These are phyloP conservation scores for Cochlearia excelsa DNA, from an alignment of 345 rosid species.

Conservation along the genomic window DNA sequence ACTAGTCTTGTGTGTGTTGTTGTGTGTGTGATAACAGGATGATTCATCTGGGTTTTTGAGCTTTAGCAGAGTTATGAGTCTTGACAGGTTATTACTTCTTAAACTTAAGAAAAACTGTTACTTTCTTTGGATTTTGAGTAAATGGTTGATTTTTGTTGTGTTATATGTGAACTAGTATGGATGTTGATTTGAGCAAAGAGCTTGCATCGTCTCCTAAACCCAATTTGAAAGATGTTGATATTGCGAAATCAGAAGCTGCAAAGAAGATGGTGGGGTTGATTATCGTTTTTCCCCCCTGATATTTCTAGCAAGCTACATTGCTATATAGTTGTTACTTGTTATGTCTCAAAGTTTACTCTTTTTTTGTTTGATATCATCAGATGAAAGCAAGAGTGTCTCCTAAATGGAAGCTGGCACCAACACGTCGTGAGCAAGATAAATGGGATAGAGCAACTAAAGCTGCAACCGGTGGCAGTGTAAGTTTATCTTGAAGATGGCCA, in stretches of 20 bases:
- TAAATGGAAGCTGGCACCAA: conserved; percentile 72
- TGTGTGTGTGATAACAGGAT: conserved; percentile 47
- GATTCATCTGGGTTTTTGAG: conserved; percentile 79
- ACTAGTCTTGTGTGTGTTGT: background rate
- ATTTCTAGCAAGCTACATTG: background rate
- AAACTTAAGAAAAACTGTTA: conserved; percentile 17
- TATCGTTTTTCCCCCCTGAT: background rate
- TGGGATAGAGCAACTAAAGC: conserved; percentile 95
- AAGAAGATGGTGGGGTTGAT: conserved; percentile 13
- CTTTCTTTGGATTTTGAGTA: background rate
- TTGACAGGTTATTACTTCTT: conserved; percentile 58
- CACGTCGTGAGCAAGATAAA: conserved; percentile 83
- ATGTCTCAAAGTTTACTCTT: conserved; percentile 14
- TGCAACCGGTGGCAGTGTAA: conserved; percentile 81
- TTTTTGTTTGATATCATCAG: conserved; percentile 30
- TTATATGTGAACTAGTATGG: conserved; percentile 46
- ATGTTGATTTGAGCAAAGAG: conserved; percentile 83
- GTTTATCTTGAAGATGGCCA: conserved; percentile 27
- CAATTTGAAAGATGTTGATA: conserved; percentile 19
- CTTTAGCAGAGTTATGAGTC: conserved; percentile 80
- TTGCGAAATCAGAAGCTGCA: conserved; percentile 39
- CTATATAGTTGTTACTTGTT: background rate
- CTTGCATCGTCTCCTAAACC: conserved; percentile 52
- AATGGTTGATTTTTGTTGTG: conserved; percentile 11
- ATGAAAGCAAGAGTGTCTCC: conserved; percentile 29